Base-by-base conservation (phyloP, 257 asterid genomes). In the Scutellaria baicalensis region DNA sequence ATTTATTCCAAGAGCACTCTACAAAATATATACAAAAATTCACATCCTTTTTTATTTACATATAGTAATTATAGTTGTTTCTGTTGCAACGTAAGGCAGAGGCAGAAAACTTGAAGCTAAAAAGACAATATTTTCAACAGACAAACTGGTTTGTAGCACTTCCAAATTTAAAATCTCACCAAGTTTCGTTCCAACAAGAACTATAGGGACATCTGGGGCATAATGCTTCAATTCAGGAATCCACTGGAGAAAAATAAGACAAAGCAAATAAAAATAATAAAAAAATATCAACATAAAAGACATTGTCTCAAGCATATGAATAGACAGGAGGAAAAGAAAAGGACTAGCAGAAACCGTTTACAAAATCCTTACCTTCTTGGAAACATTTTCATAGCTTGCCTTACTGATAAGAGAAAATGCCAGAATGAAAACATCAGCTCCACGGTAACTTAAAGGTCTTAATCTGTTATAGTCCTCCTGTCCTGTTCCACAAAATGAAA, bases 361-460 rank as follows among this genome's bases (percentile, higher is more conserved):
- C 48, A 48, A 73, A 63, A 66, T 48, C 40, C 35, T 54, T 38
- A 88, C 95, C 90, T 88, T 88, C 83, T 88, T 88, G 61, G 89
- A 83, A 54, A 85, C 84, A 75, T 88, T 88, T 80, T 88, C 95
- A 70, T 88, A 88, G 85, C 95, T 88, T 51, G 92, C 90, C 76
- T 86, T 82, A 78, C 95, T 88, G 69, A 85, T 85, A 50, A 88
- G 89, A 73, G 95, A 88, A 76, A 88, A 88, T 52, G 92, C 95
- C 81, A 88, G 70, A 75, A 88, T 79, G 76, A 88, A 88, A 65
- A 88, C 91, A 83, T 88, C 95, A 68, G 95, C 95, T 60, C 92
- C 95, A 60, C 95, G 88, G 60, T 88, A 88, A 79, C 95, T 88
- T 80, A 88, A 76, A 54, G 95, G 92, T 78, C 95, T 85, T 77